A percentile compares a stretch with the other conserved stretches of the same genome.
Evolutionary conservation across 345 rosid species (phyloP).

Genomic region (Eucalyptus leucophloia): DNA sequence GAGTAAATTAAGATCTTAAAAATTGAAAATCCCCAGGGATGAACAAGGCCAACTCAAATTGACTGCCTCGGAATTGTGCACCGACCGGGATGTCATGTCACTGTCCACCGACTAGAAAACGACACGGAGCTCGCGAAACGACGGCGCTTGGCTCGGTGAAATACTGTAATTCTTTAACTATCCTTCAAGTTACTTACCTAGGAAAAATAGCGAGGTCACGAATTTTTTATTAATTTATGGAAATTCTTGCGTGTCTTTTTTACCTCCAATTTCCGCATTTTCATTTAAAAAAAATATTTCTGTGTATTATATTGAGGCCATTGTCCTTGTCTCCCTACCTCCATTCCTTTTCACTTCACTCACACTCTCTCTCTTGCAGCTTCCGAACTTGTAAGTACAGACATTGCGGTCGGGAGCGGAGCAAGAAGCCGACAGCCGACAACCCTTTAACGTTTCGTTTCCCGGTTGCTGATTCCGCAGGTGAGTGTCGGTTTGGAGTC

Average conservation of each 20-base stretch:
- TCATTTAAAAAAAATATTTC: not conserved
- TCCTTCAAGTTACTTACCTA: not conserved
- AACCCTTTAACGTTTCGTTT: not conserved
- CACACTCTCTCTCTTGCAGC: not conserved
- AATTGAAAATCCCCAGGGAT: not conserved
- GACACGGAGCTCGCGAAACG: not conserved
- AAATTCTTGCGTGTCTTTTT: not conserved
- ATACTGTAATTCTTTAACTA: not conserved
- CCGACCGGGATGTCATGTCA: not conserved
- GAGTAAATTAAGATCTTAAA: not conserved
- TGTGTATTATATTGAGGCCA: not conserved
- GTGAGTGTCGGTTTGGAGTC: not conserved
- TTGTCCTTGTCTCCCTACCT: not conserved
- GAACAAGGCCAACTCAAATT: not conserved
- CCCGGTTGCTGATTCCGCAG: not conserved
- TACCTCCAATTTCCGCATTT: not conserved
- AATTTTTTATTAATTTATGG: not conserved
- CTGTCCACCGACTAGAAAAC: not conserved
- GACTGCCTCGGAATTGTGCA: not conserved
- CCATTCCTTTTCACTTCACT: not conserved
- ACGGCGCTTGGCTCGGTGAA: not conserved
- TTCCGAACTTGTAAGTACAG: not conserved
- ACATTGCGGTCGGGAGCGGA: not conserved
- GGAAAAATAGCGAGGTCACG: not conserved
- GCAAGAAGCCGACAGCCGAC: not conserved